phyloP scores from a whole-genome alignment of 176 grass and related monocot species.

The Oryza longistaminata region DNA sequence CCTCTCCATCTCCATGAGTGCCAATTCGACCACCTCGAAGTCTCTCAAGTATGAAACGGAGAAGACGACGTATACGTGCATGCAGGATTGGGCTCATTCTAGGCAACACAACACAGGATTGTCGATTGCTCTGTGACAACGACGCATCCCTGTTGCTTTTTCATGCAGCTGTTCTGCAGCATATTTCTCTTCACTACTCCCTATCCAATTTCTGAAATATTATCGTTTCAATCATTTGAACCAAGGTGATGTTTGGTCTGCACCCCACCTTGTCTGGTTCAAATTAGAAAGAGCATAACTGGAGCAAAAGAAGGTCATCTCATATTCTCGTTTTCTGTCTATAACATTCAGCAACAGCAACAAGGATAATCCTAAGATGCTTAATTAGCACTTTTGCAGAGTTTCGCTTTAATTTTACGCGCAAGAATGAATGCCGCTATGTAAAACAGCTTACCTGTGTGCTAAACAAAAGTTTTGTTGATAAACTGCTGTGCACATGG shows the following conservation, averaged over 20 bases:
- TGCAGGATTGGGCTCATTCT: not conserved
- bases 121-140: not conserved
- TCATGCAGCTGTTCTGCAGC: not conserved
- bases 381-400: not conserved
- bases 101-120: too few species aligned
- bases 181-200: not conserved
- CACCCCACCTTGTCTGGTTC: not conserved
- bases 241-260: not conserved
- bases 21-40: not conserved
- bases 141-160: not conserved
- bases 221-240: not conserved
- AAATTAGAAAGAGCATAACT: not conserved
- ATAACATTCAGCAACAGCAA: not conserved
- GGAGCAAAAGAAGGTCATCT: not conserved
- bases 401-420: not conserved
- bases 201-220: not conserved
- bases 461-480: too few species aligned
- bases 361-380: not conserved
- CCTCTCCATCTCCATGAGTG: not conserved
- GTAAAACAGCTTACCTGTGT: not conserved
- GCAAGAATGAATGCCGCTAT: not conserved
- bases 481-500: not conserved
- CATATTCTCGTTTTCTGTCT: not conserved
- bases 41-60: not conserved
- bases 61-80: not conserved